These are phyloP conservation scores for Vinca minor DNA, from an alignment of 257 asterid species.

Conservation along the genomic window DNA sequence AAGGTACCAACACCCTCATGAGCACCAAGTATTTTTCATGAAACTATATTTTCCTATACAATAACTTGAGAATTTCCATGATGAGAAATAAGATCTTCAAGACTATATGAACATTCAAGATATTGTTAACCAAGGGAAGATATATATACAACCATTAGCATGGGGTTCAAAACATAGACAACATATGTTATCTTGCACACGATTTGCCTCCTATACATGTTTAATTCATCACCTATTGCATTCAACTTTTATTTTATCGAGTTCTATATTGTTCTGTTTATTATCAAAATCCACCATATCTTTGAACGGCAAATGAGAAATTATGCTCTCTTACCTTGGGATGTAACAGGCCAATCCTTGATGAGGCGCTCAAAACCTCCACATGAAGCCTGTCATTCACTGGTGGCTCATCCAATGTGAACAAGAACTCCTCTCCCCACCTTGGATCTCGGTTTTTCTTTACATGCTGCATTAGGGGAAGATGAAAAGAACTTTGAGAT, in stretches of 20 bases:
- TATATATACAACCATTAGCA: no score
- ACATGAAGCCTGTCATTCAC: conserved; percentile 62
- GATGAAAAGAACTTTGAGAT: conserved; percentile 8
- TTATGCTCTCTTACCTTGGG: conserved; percentile 58
- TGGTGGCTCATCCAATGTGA: conserved; percentile 81
- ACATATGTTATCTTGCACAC: no score
- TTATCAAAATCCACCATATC: not conserved
- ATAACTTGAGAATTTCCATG: not conserved
- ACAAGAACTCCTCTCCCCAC: conserved; percentile 85
- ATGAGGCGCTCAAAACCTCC: conserved; percentile 76
- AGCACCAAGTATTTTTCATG: not conserved
- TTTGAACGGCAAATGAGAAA: conserved; percentile 4
- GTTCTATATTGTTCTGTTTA: not conserved
- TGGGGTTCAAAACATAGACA: no score
- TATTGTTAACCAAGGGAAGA: no score
- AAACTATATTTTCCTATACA: not conserved
- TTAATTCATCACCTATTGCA: not conserved
- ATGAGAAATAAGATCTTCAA: no score
- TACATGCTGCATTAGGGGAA: conserved; percentile 50
- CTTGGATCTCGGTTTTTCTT: conserved; percentile 97
- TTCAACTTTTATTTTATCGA: not conserved
- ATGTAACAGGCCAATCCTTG: conserved; percentile 81
- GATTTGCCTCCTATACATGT: not conserved
- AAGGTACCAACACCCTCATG: no score
- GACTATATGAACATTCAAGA: no score